These are phyloP conservation scores for Penicillium paxilli DNA, from an alignment of 495 filamentous ascomycete genomes.

Conservation along the genomic window DNA sequence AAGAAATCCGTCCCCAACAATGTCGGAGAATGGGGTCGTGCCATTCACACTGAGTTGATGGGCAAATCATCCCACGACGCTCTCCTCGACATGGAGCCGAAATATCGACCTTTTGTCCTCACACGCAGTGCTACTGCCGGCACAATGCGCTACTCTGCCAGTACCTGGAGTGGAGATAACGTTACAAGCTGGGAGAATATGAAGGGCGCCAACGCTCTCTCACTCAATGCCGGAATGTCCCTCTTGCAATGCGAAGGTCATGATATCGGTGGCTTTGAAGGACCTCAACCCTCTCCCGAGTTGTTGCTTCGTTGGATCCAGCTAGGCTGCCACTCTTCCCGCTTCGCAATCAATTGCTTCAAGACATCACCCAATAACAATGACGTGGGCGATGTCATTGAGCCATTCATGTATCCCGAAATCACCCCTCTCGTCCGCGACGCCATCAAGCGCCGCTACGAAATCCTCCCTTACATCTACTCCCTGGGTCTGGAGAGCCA, in stretches of 20 bases:
- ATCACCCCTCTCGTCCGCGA: constrained; percentile 58
- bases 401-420: constrained; percentile 72
- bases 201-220: constrained; percentile 65
- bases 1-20: constrained; percentile 29
- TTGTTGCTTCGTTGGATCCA: constrained; percentile 71
- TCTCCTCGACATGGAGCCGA: constrained; percentile 52
- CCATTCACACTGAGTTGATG: constrained; percentile 64
- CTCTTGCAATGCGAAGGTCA: constrained; percentile 66
- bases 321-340: constrained; percentile 64
- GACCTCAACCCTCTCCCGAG: constrained; percentile 65
- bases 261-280: constrained; percentile 73
- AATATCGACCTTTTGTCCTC: constrained; percentile 60
- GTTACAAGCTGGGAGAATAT: constrained; percentile 66
- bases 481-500: constrained; percentile 60
- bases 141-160: constrained; percentile 64
- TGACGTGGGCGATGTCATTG: constrained; percentile 65
- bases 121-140: constrained; percentile 68
- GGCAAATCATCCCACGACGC: constrained; percentile 67
- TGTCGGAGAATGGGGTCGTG: constrained; percentile 64
- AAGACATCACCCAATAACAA: constrained; percentile 64
- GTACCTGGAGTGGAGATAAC: constrained; percentile 69
- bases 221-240: constrained; percentile 65
- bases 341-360: constrained; percentile 75
- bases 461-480: constrained; percentile 69
- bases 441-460: constrained; percentile 66